Base-by-base conservation (phyloP, 2,329 filamentous ascomycete species). In the Exophiala oligosperma region DNA sequence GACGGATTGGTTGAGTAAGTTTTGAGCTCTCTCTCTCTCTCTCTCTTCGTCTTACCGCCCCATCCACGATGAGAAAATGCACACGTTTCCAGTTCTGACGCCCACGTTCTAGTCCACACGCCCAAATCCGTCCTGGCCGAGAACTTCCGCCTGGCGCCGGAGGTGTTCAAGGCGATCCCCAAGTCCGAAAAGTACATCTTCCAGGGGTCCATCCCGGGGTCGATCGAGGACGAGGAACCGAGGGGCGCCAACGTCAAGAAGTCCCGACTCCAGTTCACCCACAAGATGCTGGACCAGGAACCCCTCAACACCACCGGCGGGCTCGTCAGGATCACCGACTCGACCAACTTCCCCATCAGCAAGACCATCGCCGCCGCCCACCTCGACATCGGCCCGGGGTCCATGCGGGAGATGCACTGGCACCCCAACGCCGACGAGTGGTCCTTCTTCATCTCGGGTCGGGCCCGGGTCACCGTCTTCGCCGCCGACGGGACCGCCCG, bases 371-470 rank as follows among this genome's bases (percentile, higher is more conserved):
- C 89, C 0, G 88, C 89, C 0, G 89, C 88, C 1, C 82, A 91
- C 67, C 81, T 90, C 17, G 82, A 82, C 38, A 89, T 92, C 60
- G 77, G 88, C 63, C 88, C 89, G 0, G 87, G 87, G 12, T 87
- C 86, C 0, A 77, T 92, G 69, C 82, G 89, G 8, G 89, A 91
- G 74, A 91, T 92, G 80, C 89, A 92, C 76, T 92, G 89, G 89
- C 89, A 92, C 69, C 88, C 88, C 0, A 85, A 84, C 46, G 88
- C 88, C 11, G 89, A 92, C 67, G 89, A 92, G 71, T 92, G 89
- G 89, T 89, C 85, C 5, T 92, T 89, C 73, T 91, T 92, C 77
- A 83, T 92, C 70, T 75, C 76, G 26, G 90, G 90, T 0, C 83
- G 84, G 41, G 90, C 87, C 0, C 82, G 89, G 32, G 83, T 91